phyloP scores from a whole-genome alignment of 345 rosid genomes.

The Conringia planisiliqua region DNA sequence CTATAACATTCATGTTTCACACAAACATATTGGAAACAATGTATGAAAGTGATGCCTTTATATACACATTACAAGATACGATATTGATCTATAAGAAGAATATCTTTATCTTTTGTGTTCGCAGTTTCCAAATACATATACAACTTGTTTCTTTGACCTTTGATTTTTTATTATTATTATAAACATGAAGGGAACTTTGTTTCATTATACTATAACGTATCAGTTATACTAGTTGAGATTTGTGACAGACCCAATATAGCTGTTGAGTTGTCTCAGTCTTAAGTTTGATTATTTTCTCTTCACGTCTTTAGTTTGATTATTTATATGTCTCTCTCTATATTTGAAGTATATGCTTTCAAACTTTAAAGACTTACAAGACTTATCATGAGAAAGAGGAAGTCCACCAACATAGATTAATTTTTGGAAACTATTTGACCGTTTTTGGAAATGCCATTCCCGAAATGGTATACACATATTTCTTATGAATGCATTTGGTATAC shows the following conservation, averaged over 20 bases:
- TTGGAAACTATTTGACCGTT: too few species aligned
- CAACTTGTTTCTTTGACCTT: not conserved
- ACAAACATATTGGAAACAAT: too few species aligned
- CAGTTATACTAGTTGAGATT: not conserved
- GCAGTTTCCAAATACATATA: not conserved
- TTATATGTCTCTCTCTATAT: not conserved
- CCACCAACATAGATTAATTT: not conserved
- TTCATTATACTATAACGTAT: not conserved
- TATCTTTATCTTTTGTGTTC: not conserved
- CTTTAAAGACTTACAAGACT: not conserved
- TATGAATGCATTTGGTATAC: not conserved
- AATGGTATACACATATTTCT: too few species aligned
- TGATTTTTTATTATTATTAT: not conserved
- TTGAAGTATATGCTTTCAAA: not conserved
- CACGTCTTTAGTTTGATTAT: not conserved
- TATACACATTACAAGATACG: too few species aligned
- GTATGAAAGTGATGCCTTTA: too few species aligned
- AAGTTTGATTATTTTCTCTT: not conserved
- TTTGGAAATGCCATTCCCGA: too few species aligned
- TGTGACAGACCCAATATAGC: not conserved
- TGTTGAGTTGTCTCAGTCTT: not conserved
- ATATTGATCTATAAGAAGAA: too few species aligned
- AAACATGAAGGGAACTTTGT: too few species aligned
- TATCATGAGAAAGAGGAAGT: not conserved
- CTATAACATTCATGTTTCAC: too few species aligned